A percentile compares a stretch with the other conserved stretches of the same genome.
Evolutionary conservation across 495 filamentous ascomycete genomes (phyloP).

Genomic region (Venustampulla echinocandica): DNA sequence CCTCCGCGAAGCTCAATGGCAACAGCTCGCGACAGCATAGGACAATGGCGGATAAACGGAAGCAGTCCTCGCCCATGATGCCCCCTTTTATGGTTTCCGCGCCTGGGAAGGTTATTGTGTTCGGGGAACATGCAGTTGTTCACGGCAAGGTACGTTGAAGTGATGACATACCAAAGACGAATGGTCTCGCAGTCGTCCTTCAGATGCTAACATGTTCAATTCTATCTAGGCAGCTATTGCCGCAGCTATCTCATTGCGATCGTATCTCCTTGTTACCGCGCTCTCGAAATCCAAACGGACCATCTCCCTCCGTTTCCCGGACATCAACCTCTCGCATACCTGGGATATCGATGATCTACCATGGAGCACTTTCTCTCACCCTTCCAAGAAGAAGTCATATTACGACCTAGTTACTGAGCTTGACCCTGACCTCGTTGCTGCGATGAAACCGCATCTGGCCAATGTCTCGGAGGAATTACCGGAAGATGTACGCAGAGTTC

Average conservation of each 20-base stretch:
- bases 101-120: slow-evolving; percentile 95
- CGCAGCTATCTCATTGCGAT: slow-evolving; percentile 86
- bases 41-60: slow-evolving; percentile 29
- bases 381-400: slow-evolving; percentile 84
- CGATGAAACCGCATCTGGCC: slow-evolving; percentile 66
- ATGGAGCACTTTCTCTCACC: slow-evolving; percentile 69
- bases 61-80: slow-evolving; percentile 52
- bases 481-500: slow-evolving; percentile 63
- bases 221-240: slow-evolving; percentile 69
- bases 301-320: slow-evolving; percentile 77
- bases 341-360: slow-evolving; percentile 89
- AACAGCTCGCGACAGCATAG: slow-evolving; percentile 18
- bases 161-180: not conserved
- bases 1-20: slow-evolving; percentile 12
- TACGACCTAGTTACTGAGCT: slow-evolving; percentile 79
- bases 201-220: not conserved
- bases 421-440: slow-evolving; percentile 68
- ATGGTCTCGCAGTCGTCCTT: slow-evolving; percentile 6
- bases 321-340: slow-evolving; percentile 75
- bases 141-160: slow-evolving; percentile 90
- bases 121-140: slow-evolving; percentile 93
- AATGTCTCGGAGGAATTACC: slow-evolving; percentile 55
- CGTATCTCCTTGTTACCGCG: slow-evolving; percentile 88
- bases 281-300: slow-evolving; percentile 78
- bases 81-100: slow-evolving; percentile 96